These are phyloP conservation scores for Rhizopus microsporus DNA, from an alignment of 371 early-diverging fungal genomes.

Conservation along the genomic window DNA sequence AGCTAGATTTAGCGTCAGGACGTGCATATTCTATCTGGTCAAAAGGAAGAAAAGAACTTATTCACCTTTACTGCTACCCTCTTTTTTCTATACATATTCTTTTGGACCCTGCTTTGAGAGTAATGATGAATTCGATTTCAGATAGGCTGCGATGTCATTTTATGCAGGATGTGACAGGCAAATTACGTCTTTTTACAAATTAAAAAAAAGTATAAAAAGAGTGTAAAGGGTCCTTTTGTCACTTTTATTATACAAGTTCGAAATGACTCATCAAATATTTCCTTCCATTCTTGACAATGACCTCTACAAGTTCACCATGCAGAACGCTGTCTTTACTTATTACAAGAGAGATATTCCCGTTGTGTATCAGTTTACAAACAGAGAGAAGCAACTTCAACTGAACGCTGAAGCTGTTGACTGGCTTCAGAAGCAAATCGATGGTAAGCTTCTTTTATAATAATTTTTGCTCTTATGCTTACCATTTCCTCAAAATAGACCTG, in stretches of 20 bases:
- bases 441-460: constrained; percentile 25
- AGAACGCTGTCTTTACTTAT: constrained; percentile 72
- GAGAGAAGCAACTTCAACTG: constrained; percentile 49
- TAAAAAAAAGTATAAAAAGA: not conserved
- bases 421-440: constrained; percentile 48
- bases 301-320: constrained; percentile 84
- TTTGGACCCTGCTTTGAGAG: no score
- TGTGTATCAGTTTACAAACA: constrained; percentile 71
- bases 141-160: no score
- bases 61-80: no score
- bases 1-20: no score
- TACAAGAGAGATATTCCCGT: constrained; percentile 67
- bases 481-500: constrained; percentile 26
- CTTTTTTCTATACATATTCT: no score
- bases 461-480: not conserved
- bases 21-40: no score
- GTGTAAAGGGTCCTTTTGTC: not conserved
- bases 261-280: constrained; percentile 27
- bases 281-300: constrained; percentile 73
- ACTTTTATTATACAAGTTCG: not conserved
- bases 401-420: constrained; percentile 49
- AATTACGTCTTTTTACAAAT: not conserved
- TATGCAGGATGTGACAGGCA: not conserved
- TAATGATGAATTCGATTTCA: no score
- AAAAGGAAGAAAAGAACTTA: no score